A percentile compares a stretch with the other conserved stretches of the same genome.
Conservation (phyloP, 169 alveolate genomes). For the Theileria equi region DNA sequence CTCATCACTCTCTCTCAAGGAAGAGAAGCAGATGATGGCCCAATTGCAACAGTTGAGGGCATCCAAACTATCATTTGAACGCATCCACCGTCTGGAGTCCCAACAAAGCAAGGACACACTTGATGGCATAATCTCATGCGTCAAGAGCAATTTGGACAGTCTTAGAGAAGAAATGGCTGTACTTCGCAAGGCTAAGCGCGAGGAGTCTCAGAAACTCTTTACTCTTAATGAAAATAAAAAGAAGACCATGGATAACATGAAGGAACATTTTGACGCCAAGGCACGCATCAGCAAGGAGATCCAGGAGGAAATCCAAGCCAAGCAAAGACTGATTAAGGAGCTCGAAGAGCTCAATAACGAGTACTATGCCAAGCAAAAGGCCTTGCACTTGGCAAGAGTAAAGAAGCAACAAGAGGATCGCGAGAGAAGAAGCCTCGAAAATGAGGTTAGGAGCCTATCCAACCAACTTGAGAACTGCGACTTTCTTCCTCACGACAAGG, state of each 20-base stretch:
- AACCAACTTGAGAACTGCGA: constrained; percentile 55
- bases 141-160: constrained; percentile 56
- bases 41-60: constrained; percentile 70
- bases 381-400: constrained; percentile 38
- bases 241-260: constrained; percentile 45
- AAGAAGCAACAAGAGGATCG: constrained; percentile 63
- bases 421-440: constrained; percentile 50
- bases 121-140: constrained; percentile 41
- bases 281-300: constrained; percentile 31
- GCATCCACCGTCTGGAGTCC: constrained; percentile 62
- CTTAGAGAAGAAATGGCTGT: constrained; percentile 43
- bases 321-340: constrained; percentile 46
- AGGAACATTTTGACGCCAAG: constrained; percentile 32
- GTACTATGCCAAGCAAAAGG: constrained; percentile 55
- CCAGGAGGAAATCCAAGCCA: constrained; percentile 50
- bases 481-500: constrained; percentile 58
- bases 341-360: constrained; percentile 55
- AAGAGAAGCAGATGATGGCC: constrained; percentile 71
- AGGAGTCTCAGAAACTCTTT: constrained; percentile 47
- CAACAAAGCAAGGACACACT: constrained; percentile 54
- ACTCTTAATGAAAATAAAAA: constrained; percentile 41
- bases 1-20: constrained; percentile 72
- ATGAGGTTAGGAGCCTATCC: constrained; percentile 49
- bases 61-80: constrained; percentile 64
- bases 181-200: constrained; percentile 49